Base-by-base conservation (phyloP, 352 stramenopile species). In the Pythium diclinum region DNA sequence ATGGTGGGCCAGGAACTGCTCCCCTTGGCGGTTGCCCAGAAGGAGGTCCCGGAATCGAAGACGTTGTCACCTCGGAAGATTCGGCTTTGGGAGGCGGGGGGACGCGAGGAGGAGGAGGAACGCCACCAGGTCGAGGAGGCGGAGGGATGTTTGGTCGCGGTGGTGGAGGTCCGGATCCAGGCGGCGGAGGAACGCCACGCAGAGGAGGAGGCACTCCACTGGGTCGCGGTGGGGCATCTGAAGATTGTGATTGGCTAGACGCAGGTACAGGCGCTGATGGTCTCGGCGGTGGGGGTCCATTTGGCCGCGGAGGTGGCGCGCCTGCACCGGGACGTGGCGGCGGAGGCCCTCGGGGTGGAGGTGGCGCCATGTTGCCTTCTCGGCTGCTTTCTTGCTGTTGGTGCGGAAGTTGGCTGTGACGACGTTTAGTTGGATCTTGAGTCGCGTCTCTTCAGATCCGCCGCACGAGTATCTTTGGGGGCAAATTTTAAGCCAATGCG, bases 101-200 rank as follows among this genome's bases (percentile, higher is more conserved):
- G 14, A 65, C 69, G 14, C 54, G 63, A 4, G 76, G 75, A 16
- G 75, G 75, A 48, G 75, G 63, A 25, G 67, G 65, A 11, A 73
- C 46, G 17, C 61, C 63, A 23, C 56, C 58, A n/a, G 57, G 61
- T 44, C 53, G 60, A 7, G 76, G 73, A 28, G 75, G 75, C 49
- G 75, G 59, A 16, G 67, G 62, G 36, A 70, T 58, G 6, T 34
- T 44, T 7, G 36, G 25, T 33, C 46, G 56, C 25, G 59, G 44
- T 2, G 74, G 69, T 14, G 65, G 59, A 30, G 54, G 40, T 7
- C 23, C 51, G n/a, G 52, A n/a, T 2, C 7, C 9, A 38, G 65
- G 56, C 28, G 38, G 14, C 7, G 67, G 55, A 13, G 66, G 66
- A 8, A 32, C 30, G 3, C 21, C 63, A 25, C 33, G 30, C 21